phyloP scores from a whole-genome alignment of 441 rosid species.

The Syzygium syzygioides region DNA sequence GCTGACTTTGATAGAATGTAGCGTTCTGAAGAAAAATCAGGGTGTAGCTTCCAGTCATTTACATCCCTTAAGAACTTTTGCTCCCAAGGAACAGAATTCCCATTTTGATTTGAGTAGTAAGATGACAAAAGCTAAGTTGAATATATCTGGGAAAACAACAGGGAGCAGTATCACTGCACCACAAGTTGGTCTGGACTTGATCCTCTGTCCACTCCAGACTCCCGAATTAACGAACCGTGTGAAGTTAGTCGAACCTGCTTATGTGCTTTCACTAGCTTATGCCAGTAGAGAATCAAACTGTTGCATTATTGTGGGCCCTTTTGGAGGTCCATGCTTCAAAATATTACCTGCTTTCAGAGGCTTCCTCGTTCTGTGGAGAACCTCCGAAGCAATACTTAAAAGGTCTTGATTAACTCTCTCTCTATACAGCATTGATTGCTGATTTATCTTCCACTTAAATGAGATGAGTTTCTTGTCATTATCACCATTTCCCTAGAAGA shows the following conservation, averaged over 20 bases:
- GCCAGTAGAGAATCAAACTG: not conserved
- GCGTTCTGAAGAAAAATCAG: not conserved
- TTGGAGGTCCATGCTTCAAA: not conserved
- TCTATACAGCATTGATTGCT: not conserved
- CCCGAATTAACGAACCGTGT: accelerated
- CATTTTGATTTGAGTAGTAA: not conserved
- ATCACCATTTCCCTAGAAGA: not conserved
- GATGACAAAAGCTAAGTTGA: not conserved
- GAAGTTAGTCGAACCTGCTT: not conserved
- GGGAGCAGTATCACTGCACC: not conserved
- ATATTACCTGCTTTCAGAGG: not conserved
- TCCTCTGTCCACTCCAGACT: not conserved
- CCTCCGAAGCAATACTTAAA: not conserved
- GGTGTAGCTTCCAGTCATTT: not conserved
- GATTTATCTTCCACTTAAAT: not conserved
- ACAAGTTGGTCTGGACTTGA: accelerated
- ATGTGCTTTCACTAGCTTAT: not conserved
- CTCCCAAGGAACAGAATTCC: not conserved
- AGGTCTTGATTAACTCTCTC: not conserved
- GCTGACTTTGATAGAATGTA: not conserved
- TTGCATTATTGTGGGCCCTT: not conserved
- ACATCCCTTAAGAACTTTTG: not conserved
- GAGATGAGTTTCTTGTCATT: not conserved
- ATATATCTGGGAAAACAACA: not conserved
- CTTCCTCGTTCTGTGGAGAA: not conserved